Conservation (phyloP, 2,329 filamentous ascomycete species). For the Cladosporium halotolerans region DNA sequence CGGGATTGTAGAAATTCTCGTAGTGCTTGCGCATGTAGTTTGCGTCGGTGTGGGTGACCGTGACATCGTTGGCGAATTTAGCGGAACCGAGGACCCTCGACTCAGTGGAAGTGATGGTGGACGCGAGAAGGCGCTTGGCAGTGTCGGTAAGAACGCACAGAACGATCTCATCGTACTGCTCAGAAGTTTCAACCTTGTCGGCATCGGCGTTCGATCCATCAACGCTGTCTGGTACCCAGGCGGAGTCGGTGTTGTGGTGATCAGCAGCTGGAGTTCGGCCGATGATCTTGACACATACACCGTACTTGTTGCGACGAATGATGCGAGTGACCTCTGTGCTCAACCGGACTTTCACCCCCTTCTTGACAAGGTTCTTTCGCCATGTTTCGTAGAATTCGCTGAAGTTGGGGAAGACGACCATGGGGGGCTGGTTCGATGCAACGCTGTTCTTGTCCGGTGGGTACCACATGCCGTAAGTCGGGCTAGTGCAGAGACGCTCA, state of each 20-base stretch:
- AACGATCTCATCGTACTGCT: conserved; percentile 59
- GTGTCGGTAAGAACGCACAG: conserved; percentile 56
- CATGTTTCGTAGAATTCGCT: conserved; percentile 56
- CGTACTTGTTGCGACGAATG: conserved; percentile 45
- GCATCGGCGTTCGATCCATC: conserved; percentile 34
- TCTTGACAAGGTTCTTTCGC: conserved; percentile 48
- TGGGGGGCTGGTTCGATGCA: conserved; percentile 47
- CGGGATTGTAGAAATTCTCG: conserved; percentile 52
- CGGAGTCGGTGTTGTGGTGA: conserved; percentile 40
- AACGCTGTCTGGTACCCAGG: conserved; percentile 34
- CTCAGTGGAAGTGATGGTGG: conserved; percentile 55
- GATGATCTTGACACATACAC: conserved; percentile 46
- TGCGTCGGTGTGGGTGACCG: conserved; percentile 60
- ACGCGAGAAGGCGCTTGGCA: conserved; percentile 53
- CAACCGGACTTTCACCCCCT: conserved; percentile 52
- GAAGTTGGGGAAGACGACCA: conserved; percentile 59
- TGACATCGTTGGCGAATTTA: conserved; percentile 64
- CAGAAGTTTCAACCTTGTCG: conserved; percentile 38
- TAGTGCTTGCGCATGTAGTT: conserved; percentile 64
- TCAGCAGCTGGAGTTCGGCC: conserved; percentile 38
- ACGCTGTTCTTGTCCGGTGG: conserved; percentile 43
- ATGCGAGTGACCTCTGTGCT: conserved; percentile 52
- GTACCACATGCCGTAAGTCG: conserved; percentile 56
- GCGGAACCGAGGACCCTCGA: conserved; percentile 63
- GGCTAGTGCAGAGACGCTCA: conserved; percentile 44